Evolutionary conservation across 1,284 basidiomycete genomes (phyloP).

Genomic region (Coriolopsis trogii): DNA sequence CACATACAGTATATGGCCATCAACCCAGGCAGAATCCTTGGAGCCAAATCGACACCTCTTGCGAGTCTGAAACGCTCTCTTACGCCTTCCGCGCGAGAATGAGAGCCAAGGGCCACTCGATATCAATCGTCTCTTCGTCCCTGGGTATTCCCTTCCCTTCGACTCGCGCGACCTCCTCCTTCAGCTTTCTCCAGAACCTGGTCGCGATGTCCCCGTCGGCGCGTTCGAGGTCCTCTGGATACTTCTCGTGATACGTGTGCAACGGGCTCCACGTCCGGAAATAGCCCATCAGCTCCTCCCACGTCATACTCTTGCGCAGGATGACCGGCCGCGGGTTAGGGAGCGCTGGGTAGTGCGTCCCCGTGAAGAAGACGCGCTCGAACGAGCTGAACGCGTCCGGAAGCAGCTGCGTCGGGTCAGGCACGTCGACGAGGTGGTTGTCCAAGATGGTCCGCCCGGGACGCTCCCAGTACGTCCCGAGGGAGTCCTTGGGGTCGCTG

Average conservation of each 20-base stretch:
- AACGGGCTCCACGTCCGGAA: slow-evolving; percentile 75
- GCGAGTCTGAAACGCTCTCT: background rate
- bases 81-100: slow-evolving; percentile 48
- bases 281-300: slow-evolving; percentile 69
- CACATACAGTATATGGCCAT: background rate
- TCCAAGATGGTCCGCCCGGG: slow-evolving; percentile 82
- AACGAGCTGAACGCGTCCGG: slow-evolving; percentile 43
- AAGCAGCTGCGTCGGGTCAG: slow-evolving; percentile 50
- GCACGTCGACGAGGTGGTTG: slow-evolving; percentile 69
- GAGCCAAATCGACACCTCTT: background rate
- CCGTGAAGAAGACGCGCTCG: slow-evolving; percentile 58
- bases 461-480: slow-evolving; percentile 81
- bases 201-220: slow-evolving; percentile 64
- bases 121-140: slow-evolving; percentile 50
- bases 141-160: slow-evolving; percentile 38
- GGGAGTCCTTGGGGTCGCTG: slow-evolving; percentile 48
- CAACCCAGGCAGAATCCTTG: background rate
- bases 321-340: slow-evolving; percentile 52
- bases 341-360: slow-evolving; percentile 49
- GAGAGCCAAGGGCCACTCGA: slow-evolving; percentile 78
- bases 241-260: slow-evolving; percentile 67
- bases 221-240: slow-evolving; percentile 58
- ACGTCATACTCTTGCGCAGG: slow-evolving; percentile 63
- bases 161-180: slow-evolving; percentile 44
- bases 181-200: slow-evolving; percentile 58